These are phyloP conservation scores for Apiospora saccharicola DNA, from an alignment of 2,329 filamentous ascomycete species.

Conservation along the genomic window DNA sequence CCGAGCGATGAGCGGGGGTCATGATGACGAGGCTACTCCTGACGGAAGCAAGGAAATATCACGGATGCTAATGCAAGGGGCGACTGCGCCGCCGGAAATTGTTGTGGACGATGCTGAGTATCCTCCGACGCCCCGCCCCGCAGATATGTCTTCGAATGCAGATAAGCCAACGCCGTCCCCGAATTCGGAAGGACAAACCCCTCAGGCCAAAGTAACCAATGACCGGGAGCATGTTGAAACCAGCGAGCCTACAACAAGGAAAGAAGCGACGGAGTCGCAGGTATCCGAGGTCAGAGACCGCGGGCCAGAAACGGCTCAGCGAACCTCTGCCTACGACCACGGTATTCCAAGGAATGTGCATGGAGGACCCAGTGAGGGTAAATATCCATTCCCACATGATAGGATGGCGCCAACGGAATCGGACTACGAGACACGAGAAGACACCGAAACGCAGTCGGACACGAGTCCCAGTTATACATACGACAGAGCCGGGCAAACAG, in stretches of 20 bases:
- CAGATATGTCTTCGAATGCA: background rate
- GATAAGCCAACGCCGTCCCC: background rate
- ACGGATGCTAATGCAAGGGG: background rate
- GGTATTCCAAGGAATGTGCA: background rate
- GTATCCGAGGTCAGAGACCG: background rate
- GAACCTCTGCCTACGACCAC: background rate
- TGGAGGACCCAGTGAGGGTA: background rate
- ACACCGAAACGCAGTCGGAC: conserved; percentile 18
- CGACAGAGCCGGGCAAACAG: conserved; percentile 3
- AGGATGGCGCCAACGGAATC: background rate
- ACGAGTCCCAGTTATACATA: conserved; percentile 22
- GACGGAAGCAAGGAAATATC: conserved; percentile 30
- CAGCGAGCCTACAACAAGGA: background rate
- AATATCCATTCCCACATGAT: background rate
- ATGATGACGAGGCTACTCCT: conserved; percentile 9
- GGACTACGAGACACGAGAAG: background rate
- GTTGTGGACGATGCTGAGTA: conserved; percentile 20
- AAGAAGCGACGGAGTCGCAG: background rate
- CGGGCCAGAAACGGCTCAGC: background rate
- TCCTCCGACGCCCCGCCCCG: background rate
- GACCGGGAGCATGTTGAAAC: background rate
- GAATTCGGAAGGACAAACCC: background rate
- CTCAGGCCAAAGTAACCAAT: background rate
- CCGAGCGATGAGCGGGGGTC: conserved; percentile 23
- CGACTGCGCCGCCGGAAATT: conserved; percentile 16